Evolutionary conservation across 2,329 filamentous ascomycete genomes (phyloP).

Genomic region (Claviceps quebecensis): DNA sequence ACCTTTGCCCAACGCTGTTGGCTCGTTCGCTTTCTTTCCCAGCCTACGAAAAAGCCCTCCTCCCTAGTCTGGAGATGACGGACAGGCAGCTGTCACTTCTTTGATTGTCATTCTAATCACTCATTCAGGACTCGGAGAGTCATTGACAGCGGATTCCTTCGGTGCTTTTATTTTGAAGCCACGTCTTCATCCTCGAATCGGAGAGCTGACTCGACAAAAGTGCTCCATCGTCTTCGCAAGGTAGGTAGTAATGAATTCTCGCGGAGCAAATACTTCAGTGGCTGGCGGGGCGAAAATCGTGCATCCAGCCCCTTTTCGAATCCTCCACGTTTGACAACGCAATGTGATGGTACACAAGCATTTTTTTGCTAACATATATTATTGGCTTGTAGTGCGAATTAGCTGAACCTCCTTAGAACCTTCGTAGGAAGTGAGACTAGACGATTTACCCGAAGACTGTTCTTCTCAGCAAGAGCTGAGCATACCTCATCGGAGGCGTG

Average conservation of each 20-base stretch:
- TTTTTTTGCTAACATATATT: background rate
- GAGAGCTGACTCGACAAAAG: conserved; percentile 7
- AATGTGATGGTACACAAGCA: background rate
- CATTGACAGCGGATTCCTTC: conserved; percentile 6
- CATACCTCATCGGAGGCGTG: conserved; percentile 3
- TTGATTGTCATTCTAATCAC: conserved; percentile 3
- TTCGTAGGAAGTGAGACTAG: background rate
- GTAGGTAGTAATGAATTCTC: conserved; percentile 8
- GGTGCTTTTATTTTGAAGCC: conserved; percentile 2
- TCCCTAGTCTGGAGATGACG: background rate
- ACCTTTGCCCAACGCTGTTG: conserved; percentile 2
- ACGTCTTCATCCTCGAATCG: background rate
- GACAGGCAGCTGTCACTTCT: background rate
- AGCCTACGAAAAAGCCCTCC: background rate
- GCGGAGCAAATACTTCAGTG: background rate
- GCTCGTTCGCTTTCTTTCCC: conserved; percentile 6
- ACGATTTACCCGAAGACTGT: conserved; percentile 5
- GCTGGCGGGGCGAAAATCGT: background rate
- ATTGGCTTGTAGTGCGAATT: background rate
- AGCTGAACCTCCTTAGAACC: background rate
- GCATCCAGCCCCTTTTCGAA: background rate
- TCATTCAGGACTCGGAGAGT: conserved; percentile 6
- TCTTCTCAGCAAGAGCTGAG: conserved; percentile 2
- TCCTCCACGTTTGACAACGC: background rate
- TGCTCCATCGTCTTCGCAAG: conserved; percentile 8